Evolutionary conservation across 2,329 filamentous ascomycete species (phyloP), one percentile per base, ranked within the genome.

Genomic region (Pestalotiopsis sp.): DNA sequence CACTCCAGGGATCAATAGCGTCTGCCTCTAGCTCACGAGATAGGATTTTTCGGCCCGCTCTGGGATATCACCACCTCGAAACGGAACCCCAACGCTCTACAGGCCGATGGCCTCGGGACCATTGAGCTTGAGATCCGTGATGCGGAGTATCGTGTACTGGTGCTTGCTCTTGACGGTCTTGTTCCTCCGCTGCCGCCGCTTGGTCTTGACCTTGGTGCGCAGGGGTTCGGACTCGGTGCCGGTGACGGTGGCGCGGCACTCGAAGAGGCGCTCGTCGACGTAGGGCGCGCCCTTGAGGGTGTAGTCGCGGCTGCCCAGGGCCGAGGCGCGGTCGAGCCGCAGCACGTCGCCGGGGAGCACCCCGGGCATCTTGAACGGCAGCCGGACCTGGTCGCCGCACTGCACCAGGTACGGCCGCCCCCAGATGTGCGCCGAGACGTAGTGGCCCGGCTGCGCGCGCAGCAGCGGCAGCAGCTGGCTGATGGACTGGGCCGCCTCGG

Each of bases 111-210:
- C 38, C 27, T 66, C 57, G 11, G 67, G 56, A 12, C 61, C 61
- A 60, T 69, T 70, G 68, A 97, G 86, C 78, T 88, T 91, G 71
- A 98, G 78, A 81, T 98, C 93, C 78, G 92, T 92, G 72, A 99
- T 92, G 77, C 91, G 87, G 81, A 99, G 78, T 25, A 97, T 89
- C 2, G 96, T 99, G 81, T 92, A 97, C 76, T 89, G 87, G 79
- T 97, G 93, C 87, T 99, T 98, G 85, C 94, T 98, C 83, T 87
- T 91, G 11, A 96, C 92, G 69, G 87, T 89, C 84, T 90, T 93
- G 64, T 89, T 87, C 78, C 92, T 87, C 77, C 93, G 84, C 80
- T 92, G 92, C 76, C 89, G 92, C 84, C 90, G 83, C 88, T 94
- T 95, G 75, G 88, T 95, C 88, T 95, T 95, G 82, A 93, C 85